phyloP scores from a whole-genome alignment of 192 early-diverging fungal genomes.

The Phycomyces nitens region DNA sequence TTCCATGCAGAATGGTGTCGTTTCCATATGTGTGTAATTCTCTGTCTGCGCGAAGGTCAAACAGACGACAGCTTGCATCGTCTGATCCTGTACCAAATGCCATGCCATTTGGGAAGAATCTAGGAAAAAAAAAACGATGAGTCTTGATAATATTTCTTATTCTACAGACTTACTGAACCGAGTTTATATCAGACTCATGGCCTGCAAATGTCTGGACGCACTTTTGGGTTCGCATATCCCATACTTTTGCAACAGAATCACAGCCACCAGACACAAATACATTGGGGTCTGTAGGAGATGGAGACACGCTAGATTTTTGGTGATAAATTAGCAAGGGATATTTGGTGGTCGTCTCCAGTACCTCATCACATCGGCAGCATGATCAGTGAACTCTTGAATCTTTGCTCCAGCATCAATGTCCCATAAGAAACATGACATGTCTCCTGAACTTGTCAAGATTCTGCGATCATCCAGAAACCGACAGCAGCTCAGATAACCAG shows the following conservation, averaged over 20 bases:
- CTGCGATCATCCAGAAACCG: conserved; percentile 92
- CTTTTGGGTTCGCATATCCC: conserved; percentile 95
- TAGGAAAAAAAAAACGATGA: background rate
- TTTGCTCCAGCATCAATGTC: conserved; percentile 98
- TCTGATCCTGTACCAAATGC: conserved; percentile 98
- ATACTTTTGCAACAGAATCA: conserved; percentile 97
- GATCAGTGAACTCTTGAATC: conserved; percentile 93
- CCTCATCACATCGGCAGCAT: conserved; percentile 97
- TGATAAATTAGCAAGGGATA: background rate
- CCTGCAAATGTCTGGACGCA: conserved; percentile 98
- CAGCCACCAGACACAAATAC: conserved; percentile 97
- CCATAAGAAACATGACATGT: conserved; percentile 99
- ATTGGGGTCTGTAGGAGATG: conserved; percentile 92
- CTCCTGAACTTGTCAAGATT: conserved; percentile 92
- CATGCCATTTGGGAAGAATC: conserved; percentile 97
- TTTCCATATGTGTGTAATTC: conserved; percentile 97
- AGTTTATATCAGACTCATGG: conserved; percentile 96
- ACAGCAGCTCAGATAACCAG: conserved; percentile 96
- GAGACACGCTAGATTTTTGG: conserved; percentile 65
- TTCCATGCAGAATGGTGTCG: conserved; percentile 96
- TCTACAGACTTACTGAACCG: conserved; percentile 62
- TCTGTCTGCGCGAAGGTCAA: conserved; percentile 94
- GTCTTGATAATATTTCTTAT: background rate
- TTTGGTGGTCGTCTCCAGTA: conserved; percentile 13
- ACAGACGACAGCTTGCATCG: conserved; percentile 95